Conservation (phyloP, 2,329 filamentous ascomycete genomes). For the Trematosphaeria pertusa region DNA sequence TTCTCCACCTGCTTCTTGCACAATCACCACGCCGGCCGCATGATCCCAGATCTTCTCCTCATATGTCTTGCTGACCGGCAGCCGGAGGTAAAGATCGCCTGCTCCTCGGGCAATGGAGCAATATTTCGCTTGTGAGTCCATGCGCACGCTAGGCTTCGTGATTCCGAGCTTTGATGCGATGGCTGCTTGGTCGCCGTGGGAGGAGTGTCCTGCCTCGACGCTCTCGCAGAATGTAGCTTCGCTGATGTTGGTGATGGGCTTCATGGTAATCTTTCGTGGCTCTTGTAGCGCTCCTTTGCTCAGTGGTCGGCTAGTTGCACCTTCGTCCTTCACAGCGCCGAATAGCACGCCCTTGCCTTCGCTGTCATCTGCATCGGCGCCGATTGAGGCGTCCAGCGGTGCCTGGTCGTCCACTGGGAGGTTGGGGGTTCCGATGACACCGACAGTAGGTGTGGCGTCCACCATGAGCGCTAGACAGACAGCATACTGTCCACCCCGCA, state of each 20-base stretch:
- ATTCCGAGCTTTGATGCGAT: conserved; percentile 88
- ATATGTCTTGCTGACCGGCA: conserved; percentile 86
- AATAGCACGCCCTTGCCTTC: conserved; percentile 86
- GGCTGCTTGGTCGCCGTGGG: conserved; percentile 83
- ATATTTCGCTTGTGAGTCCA: conserved; percentile 99
- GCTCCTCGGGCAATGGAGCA: conserved; percentile 92
- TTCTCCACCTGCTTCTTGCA: conserved; percentile 88
- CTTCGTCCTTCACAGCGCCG: conserved; percentile 79
- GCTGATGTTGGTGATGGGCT: conserved; percentile 72
- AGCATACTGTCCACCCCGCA: conserved; percentile 95
- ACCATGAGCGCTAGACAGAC: conserved; percentile 92
- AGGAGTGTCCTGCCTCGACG: conserved; percentile 91
- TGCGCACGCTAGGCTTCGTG: conserved; percentile 84
- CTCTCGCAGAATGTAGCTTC: conserved; percentile 95
- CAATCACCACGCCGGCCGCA: conserved; percentile 91
- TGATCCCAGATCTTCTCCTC: conserved; percentile 99
- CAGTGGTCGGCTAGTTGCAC: conserved; percentile 81
- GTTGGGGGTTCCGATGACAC: conserved; percentile 94
- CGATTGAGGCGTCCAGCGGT: conserved; percentile 73
- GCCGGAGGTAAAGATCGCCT: conserved; percentile 90
- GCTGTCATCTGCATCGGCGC: conserved; percentile 74
- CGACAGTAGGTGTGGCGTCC: conserved; percentile 91
- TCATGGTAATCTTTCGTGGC: conserved; percentile 78
- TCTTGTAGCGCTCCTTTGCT: conserved; percentile 61
- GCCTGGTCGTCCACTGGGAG: conserved; percentile 84